Conservation (phyloP, 306 rosid genomes). For the Glycyrrhiza uralensis region DNA sequence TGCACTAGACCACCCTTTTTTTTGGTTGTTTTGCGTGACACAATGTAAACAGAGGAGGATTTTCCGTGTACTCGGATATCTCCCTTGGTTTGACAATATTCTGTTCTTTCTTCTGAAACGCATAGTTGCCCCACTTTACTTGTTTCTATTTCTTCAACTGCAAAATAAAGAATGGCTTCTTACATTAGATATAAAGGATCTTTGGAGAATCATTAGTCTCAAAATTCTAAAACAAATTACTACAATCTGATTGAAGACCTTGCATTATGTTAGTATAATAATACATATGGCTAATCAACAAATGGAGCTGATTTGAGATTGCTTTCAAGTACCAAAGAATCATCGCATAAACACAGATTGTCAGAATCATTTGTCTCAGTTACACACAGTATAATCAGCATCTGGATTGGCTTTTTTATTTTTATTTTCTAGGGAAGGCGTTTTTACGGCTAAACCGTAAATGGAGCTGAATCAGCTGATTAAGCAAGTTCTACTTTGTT, state of each 20-base stretch:
- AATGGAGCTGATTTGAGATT: background rate
- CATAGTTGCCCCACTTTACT: conserved; percentile 46
- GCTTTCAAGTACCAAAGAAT: conserved; percentile 17
- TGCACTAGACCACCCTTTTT: too few relatives aligned
- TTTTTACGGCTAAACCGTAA: background rate
- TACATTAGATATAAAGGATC: background rate
- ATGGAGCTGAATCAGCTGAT: too few relatives aligned
- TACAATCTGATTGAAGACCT: background rate
- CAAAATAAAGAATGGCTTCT: conserved; percentile 14
- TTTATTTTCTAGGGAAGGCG: too few relatives aligned
- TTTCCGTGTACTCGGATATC: conserved; percentile 51
- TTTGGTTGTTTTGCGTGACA: conserved; percentile 30
- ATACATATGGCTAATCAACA: background rate
- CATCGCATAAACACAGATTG: background rate
- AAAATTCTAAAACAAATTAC: background rate
- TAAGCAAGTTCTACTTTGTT: background rate
- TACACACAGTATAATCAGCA: background rate
- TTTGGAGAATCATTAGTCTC: background rate
- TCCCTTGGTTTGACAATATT: conserved; percentile 53
- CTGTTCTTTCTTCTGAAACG: conserved; percentile 50
- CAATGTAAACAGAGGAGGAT: conserved; percentile 48
- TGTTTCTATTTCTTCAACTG: conserved; percentile 28
- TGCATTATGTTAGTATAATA: too few relatives aligned
- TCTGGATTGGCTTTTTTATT: too few relatives aligned
- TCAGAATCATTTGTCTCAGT: conserved; percentile 5